Percentiles rank a stretch among this genome's conserved stretches.
phyloP scores from a whole-genome alignment of 345 rosid species.

The Iberis pinnata region DNA sequence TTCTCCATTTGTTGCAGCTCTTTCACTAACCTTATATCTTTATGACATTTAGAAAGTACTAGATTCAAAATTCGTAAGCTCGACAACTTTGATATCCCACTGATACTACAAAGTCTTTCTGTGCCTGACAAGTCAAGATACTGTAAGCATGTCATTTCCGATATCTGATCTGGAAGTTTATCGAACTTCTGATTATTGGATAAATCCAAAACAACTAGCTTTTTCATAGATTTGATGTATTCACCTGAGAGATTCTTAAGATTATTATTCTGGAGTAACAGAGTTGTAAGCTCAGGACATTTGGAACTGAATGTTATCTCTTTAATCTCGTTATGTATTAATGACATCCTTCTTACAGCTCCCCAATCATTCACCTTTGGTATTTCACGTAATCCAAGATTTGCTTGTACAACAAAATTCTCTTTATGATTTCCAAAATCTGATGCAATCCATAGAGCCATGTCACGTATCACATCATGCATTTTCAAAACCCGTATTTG shows the following conservation, averaged over 20 bases:
- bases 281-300: conserved; percentile 19
- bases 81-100: conserved; percentile 5
- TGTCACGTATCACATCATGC: conserved; percentile 37
- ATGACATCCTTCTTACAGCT: conserved; percentile 20
- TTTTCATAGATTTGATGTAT: conserved; percentile 25
- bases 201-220: conserved; percentile 27
- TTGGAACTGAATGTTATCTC: background rate
- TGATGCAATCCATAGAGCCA: conserved; percentile 34
- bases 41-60: background rate
- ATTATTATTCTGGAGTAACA: conserved; percentile 22
- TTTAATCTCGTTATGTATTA: conserved; percentile 25
- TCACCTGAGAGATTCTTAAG: conserved; percentile 6
- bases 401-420: background rate
- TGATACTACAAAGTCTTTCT: background rate
- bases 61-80: conserved; percentile 1
- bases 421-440: conserved; percentile 3
- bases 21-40: background rate
- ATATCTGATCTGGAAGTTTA: conserved; percentile 15
- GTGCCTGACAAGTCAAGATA: conserved; percentile 22
- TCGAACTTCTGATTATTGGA: conserved; percentile 14
- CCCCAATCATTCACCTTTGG: conserved; percentile 20
- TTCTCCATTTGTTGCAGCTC: conserved; percentile 13
- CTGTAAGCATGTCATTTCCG: background rate
- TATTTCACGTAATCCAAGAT: background rate
- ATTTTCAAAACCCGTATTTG: conserved; percentile 6